Evolutionary conservation across 2,329 filamentous ascomycete species (phyloP).

Genomic region (Harringtonia lauricola): DNA sequence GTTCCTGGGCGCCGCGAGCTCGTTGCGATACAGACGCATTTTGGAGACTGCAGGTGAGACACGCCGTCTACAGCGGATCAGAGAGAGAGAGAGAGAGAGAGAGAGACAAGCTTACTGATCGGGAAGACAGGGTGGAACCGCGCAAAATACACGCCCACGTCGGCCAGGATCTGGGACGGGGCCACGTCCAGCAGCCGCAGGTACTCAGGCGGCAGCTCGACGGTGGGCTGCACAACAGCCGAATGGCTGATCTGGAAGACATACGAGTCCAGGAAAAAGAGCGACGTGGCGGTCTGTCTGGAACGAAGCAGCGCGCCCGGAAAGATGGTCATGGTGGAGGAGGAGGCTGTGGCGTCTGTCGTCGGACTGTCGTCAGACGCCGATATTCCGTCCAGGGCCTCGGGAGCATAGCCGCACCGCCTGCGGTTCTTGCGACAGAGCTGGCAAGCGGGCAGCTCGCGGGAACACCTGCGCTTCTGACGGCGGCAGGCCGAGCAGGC

Average conservation of each 20-base stretch:
- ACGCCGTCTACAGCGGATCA: no score
- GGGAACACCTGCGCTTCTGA: constrained; percentile 8
- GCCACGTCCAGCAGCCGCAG: background rate
- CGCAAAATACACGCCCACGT: constrained; percentile 5
- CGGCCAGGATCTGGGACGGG: background rate
- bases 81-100: background rate
- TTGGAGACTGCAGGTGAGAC: constrained; percentile 1
- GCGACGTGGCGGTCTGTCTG: background rate
- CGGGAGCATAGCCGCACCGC: constrained; percentile 4
- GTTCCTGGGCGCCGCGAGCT: background rate
- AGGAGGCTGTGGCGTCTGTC: background rate
- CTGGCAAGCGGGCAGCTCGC: constrained; percentile 6
- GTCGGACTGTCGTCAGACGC: background rate
- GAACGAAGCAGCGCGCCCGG: background rate
- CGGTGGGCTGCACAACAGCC: background rate
- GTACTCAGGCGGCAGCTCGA: constrained; percentile 4
- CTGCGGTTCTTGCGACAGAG: constrained; percentile 6
- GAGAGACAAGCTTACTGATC: constrained; percentile 2
- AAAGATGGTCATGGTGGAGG: background rate
- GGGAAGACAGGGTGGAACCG: constrained; percentile 7
- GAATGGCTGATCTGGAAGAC: constrained; percentile 4
- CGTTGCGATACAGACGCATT: background rate
- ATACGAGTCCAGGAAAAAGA: constrained; percentile 12
- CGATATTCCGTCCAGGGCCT: constrained; percentile 1
- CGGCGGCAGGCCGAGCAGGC: constrained; percentile 9